Base-by-base conservation (phyloP, 1,139 yeast genomes). In the Candida tropicalis region DNA sequence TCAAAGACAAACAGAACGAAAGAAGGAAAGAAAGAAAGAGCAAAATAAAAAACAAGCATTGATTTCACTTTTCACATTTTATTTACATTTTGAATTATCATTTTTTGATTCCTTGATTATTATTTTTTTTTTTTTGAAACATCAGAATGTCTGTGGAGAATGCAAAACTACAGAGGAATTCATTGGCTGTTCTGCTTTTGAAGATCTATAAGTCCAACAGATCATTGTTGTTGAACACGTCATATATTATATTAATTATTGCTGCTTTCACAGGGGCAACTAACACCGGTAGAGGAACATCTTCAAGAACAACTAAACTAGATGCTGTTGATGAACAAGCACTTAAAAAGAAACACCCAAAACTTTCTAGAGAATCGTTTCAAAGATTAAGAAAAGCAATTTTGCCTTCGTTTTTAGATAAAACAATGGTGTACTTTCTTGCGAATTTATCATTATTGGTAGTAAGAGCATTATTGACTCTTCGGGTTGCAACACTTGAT, bases 401-500 rank as follows among this genome's bases (percentile, higher is more conserved):
- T 1, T 61, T 76, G 6, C 81, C 81, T 0, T 50, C 64, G 2
- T 47, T 49, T 17, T 50, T 53, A 20, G 66, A 69, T 51, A 54
- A 62, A 9, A 64, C 73, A 3, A 63, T 78, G 41, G 62, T 68
- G 40, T 62, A 65, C 50, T 74, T 89, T 37, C 52, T 65, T 0
- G 56, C 80, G 0, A 96, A 91, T 61, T 63, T 90, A 6, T 62
- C 72, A 0, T 70, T 89, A 20, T 70, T 90, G 41, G 77, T 87
- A 3, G 55, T 77, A 4, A 75, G 96, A 52, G 95, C 97, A 0
- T 63, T 84, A 31, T 68, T 91, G 31, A 85, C 97, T 2, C 74
- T 91, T 41, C 82, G 84, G 56, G 95, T 90, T 17, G 97, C 97
- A 3, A 81, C 85, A 13, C 72, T 91, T 48, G 98, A 91, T 62